A percentile compares a stretch with the other conserved stretches of the same genome.
phyloP scores from a whole-genome alignment of 352 stramenopile genomes.

The Pseudoperonospora humuli region DNA sequence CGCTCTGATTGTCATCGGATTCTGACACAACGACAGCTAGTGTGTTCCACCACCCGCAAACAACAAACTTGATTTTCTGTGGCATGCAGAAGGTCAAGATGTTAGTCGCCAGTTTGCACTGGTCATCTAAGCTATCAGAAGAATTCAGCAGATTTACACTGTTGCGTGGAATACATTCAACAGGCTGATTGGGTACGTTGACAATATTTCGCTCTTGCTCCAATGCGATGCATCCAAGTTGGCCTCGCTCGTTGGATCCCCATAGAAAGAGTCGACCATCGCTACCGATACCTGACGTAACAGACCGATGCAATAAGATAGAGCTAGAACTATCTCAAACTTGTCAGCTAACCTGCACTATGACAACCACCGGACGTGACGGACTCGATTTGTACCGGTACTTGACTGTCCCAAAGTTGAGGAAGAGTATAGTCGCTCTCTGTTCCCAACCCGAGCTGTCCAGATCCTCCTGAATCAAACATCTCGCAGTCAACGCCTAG shows the following conservation, averaged over 20 bases:
- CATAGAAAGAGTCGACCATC: conserved; percentile 50
- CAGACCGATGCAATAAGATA: background rate
- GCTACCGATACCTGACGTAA: conserved; percentile 16
- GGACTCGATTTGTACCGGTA: conserved; percentile 20
- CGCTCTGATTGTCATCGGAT: background rate
- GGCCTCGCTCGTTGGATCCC: conserved; percentile 53
- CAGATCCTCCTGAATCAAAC: conserved; percentile 35
- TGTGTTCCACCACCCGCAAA: conserved; percentile 71
- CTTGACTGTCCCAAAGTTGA: conserved; percentile 27
- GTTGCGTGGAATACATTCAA: conserved; percentile 6
- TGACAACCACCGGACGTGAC: conserved; percentile 61
- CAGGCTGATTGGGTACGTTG: conserved; percentile 1
- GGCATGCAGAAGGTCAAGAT: background rate
- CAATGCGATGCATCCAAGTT: conserved; percentile 24
- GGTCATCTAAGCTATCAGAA: background rate
- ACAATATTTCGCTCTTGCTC: conserved; percentile 8
- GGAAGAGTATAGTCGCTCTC: conserved; percentile 48
- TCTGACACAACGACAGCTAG: conserved; percentile 28
- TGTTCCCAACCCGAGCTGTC: conserved; percentile 55
- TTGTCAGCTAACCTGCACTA: conserved; percentile 37
- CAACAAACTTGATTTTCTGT: conserved; percentile 31
- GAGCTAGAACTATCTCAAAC: background rate
- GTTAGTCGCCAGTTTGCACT: background rate
- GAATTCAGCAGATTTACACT: conserved; percentile 1
- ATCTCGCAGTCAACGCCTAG: background rate